These are phyloP conservation scores for Rhododendron mucronatum DNA, from an alignment of 148 eudicot species.

Conservation along the genomic window DNA sequence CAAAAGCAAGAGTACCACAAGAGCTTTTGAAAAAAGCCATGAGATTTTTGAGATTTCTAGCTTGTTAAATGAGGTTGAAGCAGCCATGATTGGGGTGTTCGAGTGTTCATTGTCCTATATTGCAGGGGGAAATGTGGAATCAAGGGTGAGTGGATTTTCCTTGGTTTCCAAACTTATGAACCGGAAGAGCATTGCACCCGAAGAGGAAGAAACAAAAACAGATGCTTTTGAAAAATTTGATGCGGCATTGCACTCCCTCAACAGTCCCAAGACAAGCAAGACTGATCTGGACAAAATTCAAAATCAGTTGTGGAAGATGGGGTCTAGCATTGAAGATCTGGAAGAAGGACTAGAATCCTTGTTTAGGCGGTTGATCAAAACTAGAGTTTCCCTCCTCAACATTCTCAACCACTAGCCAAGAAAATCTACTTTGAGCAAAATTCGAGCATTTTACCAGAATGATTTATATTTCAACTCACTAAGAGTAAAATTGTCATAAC, in stretches of 20 bases:
- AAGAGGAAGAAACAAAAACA: background rate
- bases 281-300: background rate
- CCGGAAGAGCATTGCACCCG: background rate
- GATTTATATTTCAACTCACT: no score
- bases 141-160: background rate
- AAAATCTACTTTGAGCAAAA: background rate
- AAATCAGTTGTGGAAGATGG: constrained; percentile 21
- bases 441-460: no score
- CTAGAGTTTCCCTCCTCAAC: constrained; percentile 47
- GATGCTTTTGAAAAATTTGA: constrained; percentile 27
- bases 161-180: background rate
- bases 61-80: constrained; percentile 19
- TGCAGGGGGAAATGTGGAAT: background rate
- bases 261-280: constrained; percentile 20
- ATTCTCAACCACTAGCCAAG: constrained; percentile 37
- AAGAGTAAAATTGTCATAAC: no score
- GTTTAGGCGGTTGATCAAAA: constrained; percentile 39
- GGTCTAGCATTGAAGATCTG: constrained; percentile 28
- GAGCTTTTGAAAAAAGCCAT: background rate
- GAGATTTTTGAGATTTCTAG: background rate
- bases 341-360: constrained; percentile 37
- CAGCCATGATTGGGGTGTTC: constrained; percentile 8
- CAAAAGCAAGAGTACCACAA: background rate
- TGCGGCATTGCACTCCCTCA: constrained; percentile 21
- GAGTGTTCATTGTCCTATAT: constrained; percentile 12